Evolutionary conservation across 768 basidiomycete genomes (phyloP).

Genomic region (Boletus sp.): DNA sequence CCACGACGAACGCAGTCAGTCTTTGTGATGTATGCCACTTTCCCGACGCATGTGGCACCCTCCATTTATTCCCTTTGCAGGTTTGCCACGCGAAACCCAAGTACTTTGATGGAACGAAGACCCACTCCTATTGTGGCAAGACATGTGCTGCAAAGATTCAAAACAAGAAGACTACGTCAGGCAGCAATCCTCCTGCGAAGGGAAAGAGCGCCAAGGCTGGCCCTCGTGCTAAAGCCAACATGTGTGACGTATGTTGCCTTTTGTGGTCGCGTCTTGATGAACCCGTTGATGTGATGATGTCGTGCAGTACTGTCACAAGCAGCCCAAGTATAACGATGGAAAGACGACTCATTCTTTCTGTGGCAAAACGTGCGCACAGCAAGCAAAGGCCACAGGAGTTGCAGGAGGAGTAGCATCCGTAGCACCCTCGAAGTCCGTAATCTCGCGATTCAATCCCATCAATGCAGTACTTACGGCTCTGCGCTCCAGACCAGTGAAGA

Average conservation of each 20-base stretch:
- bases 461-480: constrained; percentile 33
- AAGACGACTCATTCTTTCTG: constrained; percentile 61
- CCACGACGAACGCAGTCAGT: constrained; percentile 29
- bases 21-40: constrained; percentile 50
- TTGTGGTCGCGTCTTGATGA: constrained; percentile 1
- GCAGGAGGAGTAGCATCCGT: constrained; percentile 16
- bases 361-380: constrained; percentile 59
- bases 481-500: constrained; percentile 35
- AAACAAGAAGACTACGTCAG: constrained; percentile 27
- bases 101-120: constrained; percentile 52
- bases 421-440: constrained; percentile 33
- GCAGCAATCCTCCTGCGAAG: constrained; percentile 28
- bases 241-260: constrained; percentile 48
- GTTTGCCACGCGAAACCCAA: constrained; percentile 56
- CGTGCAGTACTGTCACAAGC: constrained; percentile 53
- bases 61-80: constrained; percentile 31
- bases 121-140: constrained; percentile 59
- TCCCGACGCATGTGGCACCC: constrained; percentile 2
- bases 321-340: constrained; percentile 60
- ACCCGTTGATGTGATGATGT: constrained; percentile 6
- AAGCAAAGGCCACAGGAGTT: constrained; percentile 34
- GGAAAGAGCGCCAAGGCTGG: constrained; percentile 25
- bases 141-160: constrained; percentile 51
- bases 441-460: constrained; percentile 19
- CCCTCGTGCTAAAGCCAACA: constrained; percentile 31